phyloP scores from a whole-genome alignment of 768 basidiomycete genomes.

The Boletus sp. region DNA sequence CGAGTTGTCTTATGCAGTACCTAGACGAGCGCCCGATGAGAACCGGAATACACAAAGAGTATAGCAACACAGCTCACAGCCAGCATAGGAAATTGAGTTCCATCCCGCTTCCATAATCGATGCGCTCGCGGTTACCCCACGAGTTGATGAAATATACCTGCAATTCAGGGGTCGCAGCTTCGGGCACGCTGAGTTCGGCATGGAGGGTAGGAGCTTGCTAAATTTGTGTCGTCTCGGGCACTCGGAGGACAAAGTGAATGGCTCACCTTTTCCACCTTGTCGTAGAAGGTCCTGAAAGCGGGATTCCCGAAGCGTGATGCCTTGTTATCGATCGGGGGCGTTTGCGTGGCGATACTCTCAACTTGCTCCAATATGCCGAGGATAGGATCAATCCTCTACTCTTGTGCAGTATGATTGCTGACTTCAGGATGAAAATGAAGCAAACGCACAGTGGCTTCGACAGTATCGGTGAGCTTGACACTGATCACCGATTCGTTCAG shows the following conservation, averaged over 20 bases:
- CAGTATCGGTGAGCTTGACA: constrained; percentile 68
- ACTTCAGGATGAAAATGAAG: background rate
- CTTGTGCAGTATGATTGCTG: constrained; percentile 7
- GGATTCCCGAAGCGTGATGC: constrained; percentile 96
- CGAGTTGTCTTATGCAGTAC: constrained; percentile 73
- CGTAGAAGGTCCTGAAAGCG: constrained; percentile 90
- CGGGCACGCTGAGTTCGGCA: constrained; percentile 53
- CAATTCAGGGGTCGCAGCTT: constrained; percentile 62
- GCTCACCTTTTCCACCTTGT: constrained; percentile 67
- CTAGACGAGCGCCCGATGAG: constrained; percentile 39
- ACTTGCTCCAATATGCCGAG: constrained; percentile 64
- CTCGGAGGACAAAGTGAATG: background rate
- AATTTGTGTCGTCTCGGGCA: background rate
- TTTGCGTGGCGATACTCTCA: constrained; percentile 59
- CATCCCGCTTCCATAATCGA: constrained; percentile 99
- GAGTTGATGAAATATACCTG: constrained; percentile 77
- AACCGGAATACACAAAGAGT: background rate
- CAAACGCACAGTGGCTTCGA: constrained; percentile 56
- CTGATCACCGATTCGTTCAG: constrained; percentile 76
- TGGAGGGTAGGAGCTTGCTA: constrained; percentile 61
- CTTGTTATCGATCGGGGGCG: constrained; percentile 85
- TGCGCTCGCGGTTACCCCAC: constrained; percentile 89
- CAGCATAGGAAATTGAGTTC: constrained; percentile 97
- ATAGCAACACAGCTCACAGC: constrained; percentile 57
- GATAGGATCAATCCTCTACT: constrained; percentile 61